A percentile compares a stretch with the other conserved stretches of the same genome.
Conservation (phyloP, 805 yeast species). For the Wickerhamiella brachini region DNA sequence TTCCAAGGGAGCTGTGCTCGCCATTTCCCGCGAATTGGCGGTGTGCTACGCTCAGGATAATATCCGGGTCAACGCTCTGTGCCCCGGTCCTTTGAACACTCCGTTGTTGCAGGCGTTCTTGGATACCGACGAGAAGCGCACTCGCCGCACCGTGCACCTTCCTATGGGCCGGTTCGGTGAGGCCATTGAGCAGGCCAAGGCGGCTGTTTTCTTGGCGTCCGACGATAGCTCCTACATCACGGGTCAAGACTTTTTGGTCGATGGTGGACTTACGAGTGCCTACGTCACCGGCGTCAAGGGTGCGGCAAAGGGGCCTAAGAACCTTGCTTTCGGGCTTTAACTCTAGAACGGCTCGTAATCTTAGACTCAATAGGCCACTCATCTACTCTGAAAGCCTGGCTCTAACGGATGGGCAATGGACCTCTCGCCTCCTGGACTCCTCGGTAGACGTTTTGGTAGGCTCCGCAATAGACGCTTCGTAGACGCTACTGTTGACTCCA, state of each 20-base stretch:
- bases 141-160: slow-evolving; percentile 26
- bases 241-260: slow-evolving; percentile 49
- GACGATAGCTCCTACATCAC: slow-evolving; percentile 38
- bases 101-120: slow-evolving; percentile 45
- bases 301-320: slow-evolving; percentile 17
- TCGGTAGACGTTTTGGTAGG: too few relatives aligned
- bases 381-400: too few relatives aligned
- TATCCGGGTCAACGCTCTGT: slow-evolving; percentile 40
- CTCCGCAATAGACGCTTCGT: too few relatives aligned
- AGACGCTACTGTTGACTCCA: too few relatives aligned
- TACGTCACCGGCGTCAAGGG: slow-evolving; percentile 21
- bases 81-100: slow-evolving; percentile 49
- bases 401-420: too few relatives aligned
- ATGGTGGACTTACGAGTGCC: slow-evolving; percentile 32
- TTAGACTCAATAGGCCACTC: too few relatives aligned
- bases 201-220: slow-evolving; percentile 43
- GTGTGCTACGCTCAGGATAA: slow-evolving; percentile 47
- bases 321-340: slow-evolving; percentile 20
- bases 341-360: too few relatives aligned
- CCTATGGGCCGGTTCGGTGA: slow-evolving; percentile 53
- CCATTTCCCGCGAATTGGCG: slow-evolving; percentile 32
- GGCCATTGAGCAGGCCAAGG: slow-evolving; percentile 50
- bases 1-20: slow-evolving; percentile 28
- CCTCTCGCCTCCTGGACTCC: too few relatives aligned
- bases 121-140: slow-evolving; percentile 39